Percentiles rank a stretch among this genome's conserved stretches.
Evolutionary conservation across 805 yeast genomes (phyloP).

Genomic region (Cyberlindnera subsufficiens): DNA sequence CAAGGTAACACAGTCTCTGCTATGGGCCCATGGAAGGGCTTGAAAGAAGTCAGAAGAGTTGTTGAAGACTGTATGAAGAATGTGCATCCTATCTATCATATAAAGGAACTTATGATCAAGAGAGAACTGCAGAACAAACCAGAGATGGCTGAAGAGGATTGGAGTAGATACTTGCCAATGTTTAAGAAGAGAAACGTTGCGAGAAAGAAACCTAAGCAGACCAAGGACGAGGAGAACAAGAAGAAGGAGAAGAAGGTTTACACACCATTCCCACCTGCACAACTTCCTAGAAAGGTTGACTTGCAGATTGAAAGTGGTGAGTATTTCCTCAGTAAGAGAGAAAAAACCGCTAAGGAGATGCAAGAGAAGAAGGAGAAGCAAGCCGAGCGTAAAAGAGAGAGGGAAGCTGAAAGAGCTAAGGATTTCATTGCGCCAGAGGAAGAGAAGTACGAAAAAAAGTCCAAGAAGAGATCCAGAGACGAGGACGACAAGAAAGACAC

Average conservation of each 20-base stretch:
- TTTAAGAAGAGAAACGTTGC: constrained; percentile 96
- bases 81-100: constrained; percentile 95
- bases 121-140: constrained; percentile 93
- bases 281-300: constrained; percentile 94
- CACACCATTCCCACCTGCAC: constrained; percentile 99
- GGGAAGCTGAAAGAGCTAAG: constrained; percentile 64
- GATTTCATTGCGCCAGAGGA: constrained; percentile 88
- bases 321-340: constrained; percentile 84
- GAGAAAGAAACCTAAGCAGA: constrained; percentile 77
- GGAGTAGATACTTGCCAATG: constrained; percentile 94
- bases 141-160: constrained; percentile 90
- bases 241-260: constrained; percentile 53
- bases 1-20: constrained; percentile 97
- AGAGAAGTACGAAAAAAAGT: constrained; percentile 39
- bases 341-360: constrained; percentile 64
- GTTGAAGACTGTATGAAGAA: constrained; percentile 98
- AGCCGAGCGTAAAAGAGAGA: constrained; percentile 57
- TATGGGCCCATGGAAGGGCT: constrained; percentile 94
- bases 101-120: constrained; percentile 95
- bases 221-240: constrained; percentile 42
- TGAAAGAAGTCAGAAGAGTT: constrained; percentile 86
- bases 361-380: constrained; percentile 78
- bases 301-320: constrained; percentile 97
- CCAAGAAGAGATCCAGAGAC: constrained; percentile 23
- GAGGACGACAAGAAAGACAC: constrained; percentile 25